Evolutionary conservation across 2,329 filamentous ascomycete genomes (phyloP), one percentile per base, ranked within the genome.

Genomic region (Talaromyces sp.): DNA sequence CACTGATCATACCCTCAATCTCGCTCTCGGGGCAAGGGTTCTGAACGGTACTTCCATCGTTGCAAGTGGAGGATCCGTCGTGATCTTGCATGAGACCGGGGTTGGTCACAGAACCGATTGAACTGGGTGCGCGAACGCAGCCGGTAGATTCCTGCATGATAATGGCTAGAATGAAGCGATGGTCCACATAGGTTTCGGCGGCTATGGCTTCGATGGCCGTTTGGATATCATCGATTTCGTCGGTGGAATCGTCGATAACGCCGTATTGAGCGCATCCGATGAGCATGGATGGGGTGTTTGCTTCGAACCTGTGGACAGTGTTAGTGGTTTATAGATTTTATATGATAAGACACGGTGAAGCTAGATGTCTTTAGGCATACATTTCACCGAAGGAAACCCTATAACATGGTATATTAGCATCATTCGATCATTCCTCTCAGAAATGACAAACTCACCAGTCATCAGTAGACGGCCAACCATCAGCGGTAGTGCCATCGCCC

Each of bases 1-100:
- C 78, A 15, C 66, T 61, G 47, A 81, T 76, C 78, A 80, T 80
- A 56, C 75, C 71, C n/a, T 69, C 61, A 57, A 78, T 78, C 66
- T 71, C 43, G 6, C 47, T 56, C 22, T 66, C 52, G 0, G 72
- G 69, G 68, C 74, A 76, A 15, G 73, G 72, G 33, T 41, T 31
- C 45, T 66, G 71, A 65, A 70, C 65, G 17, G 67, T 67, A 11
- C 70, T 69, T 19, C 41, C 43, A 17, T 69, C 69, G 65, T 76
- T 76, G 73, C 80, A 82, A 43, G 75, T 73, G 11, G 71, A 74
- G n/a, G 66, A 59, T 50, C 78, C 78, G 62, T 76, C 69, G 68
- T 79, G 77, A 45, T 70, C 70, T 69, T 80, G 78, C 76, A 79
- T 78, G 33, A 80, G 61, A 35, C 70, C 70, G 0, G 69, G 69